Evolutionary conservation across 2,329 filamentous ascomycete genomes (phyloP).

Genomic region (Pseudovirgaria hyperparasitica): DNA sequence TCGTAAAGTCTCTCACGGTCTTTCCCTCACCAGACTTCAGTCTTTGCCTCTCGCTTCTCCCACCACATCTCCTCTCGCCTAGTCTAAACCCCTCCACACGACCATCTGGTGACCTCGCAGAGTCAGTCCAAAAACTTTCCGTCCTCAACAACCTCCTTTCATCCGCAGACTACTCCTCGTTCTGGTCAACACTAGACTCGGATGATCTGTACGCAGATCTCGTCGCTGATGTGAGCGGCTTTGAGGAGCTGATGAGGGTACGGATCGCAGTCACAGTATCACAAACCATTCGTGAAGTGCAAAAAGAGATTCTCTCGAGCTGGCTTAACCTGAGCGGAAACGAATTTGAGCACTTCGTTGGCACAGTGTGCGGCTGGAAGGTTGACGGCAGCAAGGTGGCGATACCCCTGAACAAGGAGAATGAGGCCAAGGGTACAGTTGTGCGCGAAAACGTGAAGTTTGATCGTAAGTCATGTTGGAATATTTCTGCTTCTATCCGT

Average conservation of each 20-base stretch:
- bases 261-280: constrained; percentile 81
- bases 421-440: constrained; percentile 84
- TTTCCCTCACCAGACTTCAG: constrained; percentile 95
- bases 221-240: constrained; percentile 84
- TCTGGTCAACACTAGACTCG: constrained; percentile 86
- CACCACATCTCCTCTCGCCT: constrained; percentile 62
- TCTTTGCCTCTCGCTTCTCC: constrained; percentile 86
- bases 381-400: constrained; percentile 55
- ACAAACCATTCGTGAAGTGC: constrained; percentile 70
- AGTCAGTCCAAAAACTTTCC: constrained; percentile 82
- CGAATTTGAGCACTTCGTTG: constrained; percentile 38
- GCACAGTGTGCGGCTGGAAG: constrained; percentile 61
- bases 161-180: constrained; percentile 76
- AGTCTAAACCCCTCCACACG: constrained; percentile 35
- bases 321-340: constrained; percentile 35
- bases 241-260: constrained; percentile 86
- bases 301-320: constrained; percentile 31
- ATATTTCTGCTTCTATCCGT: background rate
- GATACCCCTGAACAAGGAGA: constrained; percentile 81
- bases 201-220: constrained; percentile 95
- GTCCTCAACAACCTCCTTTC: constrained; percentile 77
- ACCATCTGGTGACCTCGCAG: constrained; percentile 59
- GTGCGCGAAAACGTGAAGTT: constrained; percentile 92
- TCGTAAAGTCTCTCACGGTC: constrained; percentile 93
- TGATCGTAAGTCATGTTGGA: constrained; percentile 42